phyloP scores from a whole-genome alignment of 768 basidiomycete species.

The Lanmaoa rubissima region DNA sequence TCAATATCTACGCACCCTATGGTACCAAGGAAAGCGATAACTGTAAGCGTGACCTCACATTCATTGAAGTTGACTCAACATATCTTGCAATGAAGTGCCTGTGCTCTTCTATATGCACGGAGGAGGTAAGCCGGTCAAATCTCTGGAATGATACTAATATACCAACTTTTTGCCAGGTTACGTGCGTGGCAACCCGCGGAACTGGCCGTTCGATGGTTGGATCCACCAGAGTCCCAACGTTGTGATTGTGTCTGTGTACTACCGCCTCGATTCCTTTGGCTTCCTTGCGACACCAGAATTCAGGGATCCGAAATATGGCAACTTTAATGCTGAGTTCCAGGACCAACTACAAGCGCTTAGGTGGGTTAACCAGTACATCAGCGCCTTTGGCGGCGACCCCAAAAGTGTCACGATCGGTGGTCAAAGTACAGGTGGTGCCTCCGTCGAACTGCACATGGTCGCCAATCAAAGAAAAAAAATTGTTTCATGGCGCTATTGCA shows the following conservation, averaged over 20 bases:
- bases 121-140: slow-evolving; percentile 25
- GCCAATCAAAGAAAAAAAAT: slow-evolving; percentile 36
- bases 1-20: slow-evolving; percentile 62
- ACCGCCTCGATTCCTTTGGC: slow-evolving; percentile 61
- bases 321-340: slow-evolving; percentile 52
- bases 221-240: slow-evolving; percentile 60
- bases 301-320: slow-evolving; percentile 36
- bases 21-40: slow-evolving; percentile 46
- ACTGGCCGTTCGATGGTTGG: slow-evolving; percentile 69
- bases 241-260: slow-evolving; percentile 65
- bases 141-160: neutral
- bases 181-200: slow-evolving; percentile 56
- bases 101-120: slow-evolving; percentile 43
- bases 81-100: slow-evolving; percentile 26
- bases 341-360: slow-evolving; percentile 49
- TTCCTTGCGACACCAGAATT: slow-evolving; percentile 57
- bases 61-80: neutral
- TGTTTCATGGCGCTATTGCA: slow-evolving; percentile 57
- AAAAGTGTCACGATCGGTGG: slow-evolving; percentile 51
- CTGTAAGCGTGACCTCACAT: slow-evolving; percentile 33
- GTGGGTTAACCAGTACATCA: slow-evolving; percentile 40
- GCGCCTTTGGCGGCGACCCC: slow-evolving; percentile 41
- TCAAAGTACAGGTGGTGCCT: slow-evolving; percentile 56
- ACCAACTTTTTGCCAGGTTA: slow-evolving; percentile 39
- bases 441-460: slow-evolving; percentile 58